Base-by-base conservation (phyloP, 371 early-diverging fungal genomes). In the Mortierella sp. region DNA sequence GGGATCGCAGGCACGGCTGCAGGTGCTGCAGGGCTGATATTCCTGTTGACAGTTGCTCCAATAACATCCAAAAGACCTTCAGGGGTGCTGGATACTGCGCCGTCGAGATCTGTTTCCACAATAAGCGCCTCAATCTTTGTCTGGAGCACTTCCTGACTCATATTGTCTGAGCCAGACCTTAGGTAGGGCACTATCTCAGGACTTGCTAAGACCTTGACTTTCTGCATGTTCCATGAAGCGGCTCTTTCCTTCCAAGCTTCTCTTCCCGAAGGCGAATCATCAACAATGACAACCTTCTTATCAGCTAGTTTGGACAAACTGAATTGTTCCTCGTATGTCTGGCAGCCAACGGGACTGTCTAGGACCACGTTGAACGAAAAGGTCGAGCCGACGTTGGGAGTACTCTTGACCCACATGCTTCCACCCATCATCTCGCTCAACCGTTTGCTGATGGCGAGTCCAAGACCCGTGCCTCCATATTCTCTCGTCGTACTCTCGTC, bases 391-490 rank as follows among this genome's bases (percentile, higher is more conserved):
- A 64, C 50, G 30, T 47, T 58, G 32, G 58, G 56, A 14, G 14
- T 34, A 17, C 73, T 72, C n/a, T 73, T 44, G 30, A 80, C 62
- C 70, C 63, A 66, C 60, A 80, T 70, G 28, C 44, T 67, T 15
- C 81, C 81, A 23, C 70, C 70, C 81, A 80, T 79, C 62, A 75
- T 55, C 64, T 79, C 79, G 21, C 68, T 62, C 15, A 80, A 69
- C 4, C 76, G 69, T 34, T 79, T 79, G 37, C 75, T 72, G 44
- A 79, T 80, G 17, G 79, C 65, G 42, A 80, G 59, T 5, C 81
- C 81, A 7, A 80, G 60, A 6, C 86, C 86, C 12, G 87, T 86
- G 21, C 87, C 87, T 24, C 84, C 85, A 58, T 79, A 85, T 41
- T 81, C 81, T 27, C 86, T 55, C 0, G 87, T 82, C 5, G 85